These are phyloP conservation scores for Lavandula angustifolia DNA, from an alignment of 257 asterid species.

Conservation along the genomic window DNA sequence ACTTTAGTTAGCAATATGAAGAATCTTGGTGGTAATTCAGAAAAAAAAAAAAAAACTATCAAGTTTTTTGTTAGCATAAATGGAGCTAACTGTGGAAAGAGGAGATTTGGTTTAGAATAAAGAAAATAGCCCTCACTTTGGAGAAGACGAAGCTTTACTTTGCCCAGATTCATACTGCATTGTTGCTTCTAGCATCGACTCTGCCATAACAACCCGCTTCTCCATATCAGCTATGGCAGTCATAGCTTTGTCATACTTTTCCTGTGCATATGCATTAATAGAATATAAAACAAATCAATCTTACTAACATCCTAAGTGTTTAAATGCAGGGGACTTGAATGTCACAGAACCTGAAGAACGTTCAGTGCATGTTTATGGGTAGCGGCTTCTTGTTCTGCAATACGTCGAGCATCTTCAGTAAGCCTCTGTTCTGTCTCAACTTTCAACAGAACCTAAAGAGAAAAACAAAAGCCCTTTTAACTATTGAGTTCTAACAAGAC, in stretches of 20 bases:
- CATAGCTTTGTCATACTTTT: slow-evolving; percentile 57
- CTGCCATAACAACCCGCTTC: slow-evolving; percentile 89
- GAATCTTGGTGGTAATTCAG: too few relatives aligned
- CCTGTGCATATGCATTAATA: slow-evolving; percentile 41
- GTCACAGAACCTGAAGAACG: slow-evolving; percentile 60
- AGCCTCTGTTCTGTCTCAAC: slow-evolving; percentile 86
- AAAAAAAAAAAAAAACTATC: too few relatives aligned
- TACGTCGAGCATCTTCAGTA: slow-evolving; percentile 71
- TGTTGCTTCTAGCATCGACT: slow-evolving; percentile 86
- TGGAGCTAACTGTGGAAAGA: too few relatives aligned
- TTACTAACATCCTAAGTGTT: not conserved
- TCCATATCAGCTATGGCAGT: slow-evolving; percentile 55
- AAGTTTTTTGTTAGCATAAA: too few relatives aligned
- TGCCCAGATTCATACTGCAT: slow-evolving; percentile 84
- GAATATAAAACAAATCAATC: slow-evolving; percentile 2
- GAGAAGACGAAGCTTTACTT: slow-evolving; percentile 73
- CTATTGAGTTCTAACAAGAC: slow-evolving; percentile 27
- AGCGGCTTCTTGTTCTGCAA: slow-evolving; percentile 77
- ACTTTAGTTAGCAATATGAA: not conserved
- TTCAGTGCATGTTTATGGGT: slow-evolving; percentile 60
- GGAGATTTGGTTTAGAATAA: too few relatives aligned
- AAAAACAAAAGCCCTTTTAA: slow-evolving; percentile 12
- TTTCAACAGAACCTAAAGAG: slow-evolving; percentile 71
- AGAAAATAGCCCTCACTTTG: slow-evolving; percentile 39
- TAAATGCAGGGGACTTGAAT: not conserved